Conservation (phyloP, 2,329 filamentous ascomycete genomes). For the Colletotrichum cereale region DNA sequence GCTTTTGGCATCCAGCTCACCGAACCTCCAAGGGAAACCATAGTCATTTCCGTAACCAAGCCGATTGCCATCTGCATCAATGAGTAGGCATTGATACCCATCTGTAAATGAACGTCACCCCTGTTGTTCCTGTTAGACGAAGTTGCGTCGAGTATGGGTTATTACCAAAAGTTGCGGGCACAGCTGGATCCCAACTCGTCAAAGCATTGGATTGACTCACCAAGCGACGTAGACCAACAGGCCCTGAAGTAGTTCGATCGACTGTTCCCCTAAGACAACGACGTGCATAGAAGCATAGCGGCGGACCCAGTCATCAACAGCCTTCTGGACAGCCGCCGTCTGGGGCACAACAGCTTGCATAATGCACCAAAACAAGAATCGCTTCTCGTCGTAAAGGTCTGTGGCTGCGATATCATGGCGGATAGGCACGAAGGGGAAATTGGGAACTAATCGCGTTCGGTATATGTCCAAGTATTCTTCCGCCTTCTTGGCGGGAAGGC, state of each 20-base stretch:
- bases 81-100: constrained; percentile 52
- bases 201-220: constrained; percentile 41
- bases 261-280: constrained; percentile 52
- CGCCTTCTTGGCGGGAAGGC: constrained; percentile 50
- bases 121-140: constrained; percentile 42
- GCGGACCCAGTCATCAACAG: constrained; percentile 52
- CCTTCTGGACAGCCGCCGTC: constrained; percentile 47
- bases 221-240: constrained; percentile 54
- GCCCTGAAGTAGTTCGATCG: constrained; percentile 53
- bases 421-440: constrained; percentile 56
- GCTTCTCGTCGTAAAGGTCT: constrained; percentile 49
- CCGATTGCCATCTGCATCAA: constrained; percentile 55
- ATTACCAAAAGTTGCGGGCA: not conserved
- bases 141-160: not conserved
- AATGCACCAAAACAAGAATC: constrained; percentile 55
- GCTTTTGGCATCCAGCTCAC: constrained; percentile 44
- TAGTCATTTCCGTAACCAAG: constrained; percentile 53
- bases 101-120: constrained; percentile 55
- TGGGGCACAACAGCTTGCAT: constrained; percentile 51
- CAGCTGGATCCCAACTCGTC: no score
- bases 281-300: constrained; percentile 53
- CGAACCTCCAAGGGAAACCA: constrained; percentile 46
- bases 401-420: constrained; percentile 43
- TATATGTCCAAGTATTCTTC: constrained; percentile 50
- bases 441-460: constrained; percentile 48